Evolutionary conservation across 345 rosid genomes (phyloP).

Genomic region (Arabidopsis thaliana): DNA sequence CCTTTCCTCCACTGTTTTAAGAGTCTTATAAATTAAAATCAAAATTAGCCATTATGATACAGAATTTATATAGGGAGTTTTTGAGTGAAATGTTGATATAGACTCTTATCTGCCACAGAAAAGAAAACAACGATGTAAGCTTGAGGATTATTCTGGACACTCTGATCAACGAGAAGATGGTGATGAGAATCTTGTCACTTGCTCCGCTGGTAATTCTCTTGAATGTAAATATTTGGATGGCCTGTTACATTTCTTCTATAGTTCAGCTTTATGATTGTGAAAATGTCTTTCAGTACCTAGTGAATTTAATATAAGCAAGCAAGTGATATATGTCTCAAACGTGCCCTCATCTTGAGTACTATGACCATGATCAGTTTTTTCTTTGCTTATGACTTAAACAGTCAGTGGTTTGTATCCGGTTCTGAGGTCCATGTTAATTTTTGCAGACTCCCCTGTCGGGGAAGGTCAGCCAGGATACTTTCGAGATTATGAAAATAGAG

Average conservation of each 20-base stretch:
- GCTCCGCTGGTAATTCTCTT: constrained; percentile 61
- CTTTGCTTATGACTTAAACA: constrained; percentile 9
- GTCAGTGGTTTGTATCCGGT: constrained; percentile 20
- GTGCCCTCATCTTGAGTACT: not conserved
- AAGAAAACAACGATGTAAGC: constrained; percentile 49
- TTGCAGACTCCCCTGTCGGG: constrained; percentile 59
- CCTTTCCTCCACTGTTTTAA: constrained; percentile 64
- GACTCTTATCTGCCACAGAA: constrained; percentile 65
- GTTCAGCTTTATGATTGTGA: constrained; percentile 14
- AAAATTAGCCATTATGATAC: constrained; percentile 59
- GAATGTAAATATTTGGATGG: constrained; percentile 60
- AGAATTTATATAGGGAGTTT: constrained; percentile 58
- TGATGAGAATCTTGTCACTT: constrained; percentile 64
- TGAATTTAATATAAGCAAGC: constrained; percentile 4
- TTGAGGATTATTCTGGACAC: constrained; percentile 62
- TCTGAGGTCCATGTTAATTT: constrained; percentile 33
- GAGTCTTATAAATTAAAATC: constrained; percentile 54
- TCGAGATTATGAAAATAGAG: constrained; percentile 62
- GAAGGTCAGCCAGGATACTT: constrained; percentile 68
- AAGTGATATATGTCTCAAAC: constrained; percentile 17
- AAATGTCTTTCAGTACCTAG: not conserved
- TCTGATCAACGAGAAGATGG: constrained; percentile 68
- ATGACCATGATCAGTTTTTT: constrained; percentile 13
- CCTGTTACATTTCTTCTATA: constrained; percentile 27
- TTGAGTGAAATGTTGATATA: constrained; percentile 62